Percentiles rank a stretch among this genome's conserved stretches.
Evolutionary conservation across 306 rosid species (phyloP).

Genomic region (Sphenostylis stenocarpa): DNA sequence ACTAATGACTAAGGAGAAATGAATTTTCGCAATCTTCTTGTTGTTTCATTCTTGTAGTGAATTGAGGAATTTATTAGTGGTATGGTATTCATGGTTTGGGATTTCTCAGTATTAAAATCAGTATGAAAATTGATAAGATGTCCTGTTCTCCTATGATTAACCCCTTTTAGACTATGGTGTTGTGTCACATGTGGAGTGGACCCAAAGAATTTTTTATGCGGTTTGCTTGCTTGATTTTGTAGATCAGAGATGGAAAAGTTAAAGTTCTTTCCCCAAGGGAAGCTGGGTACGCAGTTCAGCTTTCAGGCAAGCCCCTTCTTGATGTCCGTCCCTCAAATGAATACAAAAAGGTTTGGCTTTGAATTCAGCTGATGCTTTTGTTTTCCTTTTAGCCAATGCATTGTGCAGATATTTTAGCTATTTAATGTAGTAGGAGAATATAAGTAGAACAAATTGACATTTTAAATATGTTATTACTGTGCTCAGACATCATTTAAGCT

Average conservation of each 20-base stretch:
- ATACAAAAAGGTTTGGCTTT: constrained; percentile 63
- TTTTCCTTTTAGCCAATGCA: background rate
- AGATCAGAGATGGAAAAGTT: constrained; percentile 84
- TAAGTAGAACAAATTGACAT: constrained; percentile 7
- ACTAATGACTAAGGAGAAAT: background rate
- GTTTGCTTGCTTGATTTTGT: constrained; percentile 28
- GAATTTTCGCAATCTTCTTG: background rate
- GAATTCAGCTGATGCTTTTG: background rate
- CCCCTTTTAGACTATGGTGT: background rate
- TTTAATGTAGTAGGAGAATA: background rate
- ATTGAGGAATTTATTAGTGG: background rate
- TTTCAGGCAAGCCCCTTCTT: constrained; percentile 82
- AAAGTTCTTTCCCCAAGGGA: constrained; percentile 81
- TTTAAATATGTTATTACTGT: constrained; percentile 6
- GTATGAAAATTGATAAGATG: background rate
- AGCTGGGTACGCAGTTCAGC: constrained; percentile 94
- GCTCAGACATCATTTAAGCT: background rate
- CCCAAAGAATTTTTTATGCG: background rate
- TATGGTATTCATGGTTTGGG: background rate
- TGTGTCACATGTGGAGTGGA: background rate
- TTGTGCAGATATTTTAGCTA: constrained; percentile 4
- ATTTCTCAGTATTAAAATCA: background rate
- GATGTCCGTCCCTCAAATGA: constrained; percentile 94
- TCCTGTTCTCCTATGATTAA: background rate
- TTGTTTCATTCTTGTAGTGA: background rate